These are phyloP conservation scores for Micractinium conductrix DNA, from an alignment of 139 green algal genomes.

Conservation along the genomic window DNA sequence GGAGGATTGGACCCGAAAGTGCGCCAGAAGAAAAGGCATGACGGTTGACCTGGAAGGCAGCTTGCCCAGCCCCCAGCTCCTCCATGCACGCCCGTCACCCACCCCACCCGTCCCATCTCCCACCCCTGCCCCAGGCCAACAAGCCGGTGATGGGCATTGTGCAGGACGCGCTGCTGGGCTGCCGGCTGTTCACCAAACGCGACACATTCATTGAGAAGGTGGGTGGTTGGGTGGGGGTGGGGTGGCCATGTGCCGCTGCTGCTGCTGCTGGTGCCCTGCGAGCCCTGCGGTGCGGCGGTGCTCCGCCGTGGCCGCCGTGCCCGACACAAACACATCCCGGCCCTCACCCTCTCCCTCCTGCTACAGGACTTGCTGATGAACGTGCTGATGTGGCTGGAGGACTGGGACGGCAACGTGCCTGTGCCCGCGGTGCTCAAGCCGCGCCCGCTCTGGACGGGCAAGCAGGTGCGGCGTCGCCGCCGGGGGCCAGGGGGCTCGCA, in stretches of 20 bases:
- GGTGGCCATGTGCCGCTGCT: too few species aligned
- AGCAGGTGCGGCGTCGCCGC: conserved; percentile 72
- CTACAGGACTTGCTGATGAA: conserved; percentile 99
- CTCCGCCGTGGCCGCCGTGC: too few species aligned
- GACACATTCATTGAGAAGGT: conserved; percentile 96
- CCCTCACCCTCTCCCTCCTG: conserved; percentile 34
- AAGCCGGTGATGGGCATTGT: conserved; percentile 99
- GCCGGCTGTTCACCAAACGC: conserved; percentile 94
- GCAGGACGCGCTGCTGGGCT: conserved; percentile 96
- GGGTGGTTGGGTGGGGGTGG: too few species aligned
- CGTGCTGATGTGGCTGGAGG: conserved; percentile 95
- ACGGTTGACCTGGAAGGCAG: too few species aligned
- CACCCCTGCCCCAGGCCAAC: conserved; percentile 81
- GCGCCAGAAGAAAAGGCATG: too few species aligned
- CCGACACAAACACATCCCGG: not conserved
- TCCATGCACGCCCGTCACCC: not conserved
- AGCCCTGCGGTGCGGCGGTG: too few species aligned
- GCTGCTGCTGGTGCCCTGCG: too few species aligned
- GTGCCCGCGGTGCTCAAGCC: conserved; percentile 96
- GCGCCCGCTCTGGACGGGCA: conserved; percentile 95
- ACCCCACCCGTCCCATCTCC: not conserved
- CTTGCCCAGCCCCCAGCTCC: not conserved
- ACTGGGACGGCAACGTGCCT: conserved; percentile 95
- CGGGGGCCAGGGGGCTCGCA: not conserved
- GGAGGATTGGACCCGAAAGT: too few species aligned